Evolutionary conservation across 495 filamentous ascomycete genomes (phyloP).

Genomic region (Penicillium bialowiezense): DNA sequence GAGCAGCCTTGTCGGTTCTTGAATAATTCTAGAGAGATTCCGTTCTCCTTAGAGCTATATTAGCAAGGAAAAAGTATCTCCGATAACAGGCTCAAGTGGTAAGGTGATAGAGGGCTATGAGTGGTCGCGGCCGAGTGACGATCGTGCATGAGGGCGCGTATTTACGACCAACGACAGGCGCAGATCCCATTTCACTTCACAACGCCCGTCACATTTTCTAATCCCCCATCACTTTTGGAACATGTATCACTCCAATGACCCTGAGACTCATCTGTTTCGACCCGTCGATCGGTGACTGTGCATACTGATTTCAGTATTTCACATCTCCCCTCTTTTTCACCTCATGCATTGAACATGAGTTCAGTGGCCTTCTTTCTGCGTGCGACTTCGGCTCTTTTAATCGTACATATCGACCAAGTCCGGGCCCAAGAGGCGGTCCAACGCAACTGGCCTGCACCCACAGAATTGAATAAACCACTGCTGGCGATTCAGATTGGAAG

Average conservation of each 20-base stretch:
- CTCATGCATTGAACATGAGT: slow-evolving; percentile 22
- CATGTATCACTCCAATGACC: slow-evolving; percentile 15
- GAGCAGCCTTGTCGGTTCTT: too few relatives aligned
- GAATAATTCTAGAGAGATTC: too few relatives aligned
- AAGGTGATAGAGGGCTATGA: slow-evolving; percentile 7
- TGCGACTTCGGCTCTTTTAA: slow-evolving; percentile 8
- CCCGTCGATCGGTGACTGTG: slow-evolving; percentile 27
- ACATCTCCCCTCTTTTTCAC: slow-evolving; percentile 11
- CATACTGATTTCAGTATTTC: slow-evolving; percentile 11
- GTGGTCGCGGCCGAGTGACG: slow-evolving; percentile 23
- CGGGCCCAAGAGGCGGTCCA: slow-evolving; percentile 1
- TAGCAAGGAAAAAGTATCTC: too few relatives aligned
- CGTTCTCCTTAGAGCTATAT: too few relatives aligned
- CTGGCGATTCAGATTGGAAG: slow-evolving; percentile 74
- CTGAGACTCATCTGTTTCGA: slow-evolving; percentile 18
- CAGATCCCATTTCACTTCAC: slow-evolving; percentile 4
- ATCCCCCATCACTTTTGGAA: slow-evolving; percentile 21
- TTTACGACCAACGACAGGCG: slow-evolving; percentile 30
- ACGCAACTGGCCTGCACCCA: slow-evolving; percentile 10
- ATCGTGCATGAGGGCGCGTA: slow-evolving; percentile 35
- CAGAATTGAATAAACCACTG: slow-evolving; percentile 48
- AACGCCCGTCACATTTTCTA: slow-evolving; percentile 30
- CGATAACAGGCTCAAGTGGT: too few relatives aligned
- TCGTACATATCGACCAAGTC: slow-evolving; percentile 10
- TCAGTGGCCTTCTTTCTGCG: slow-evolving; percentile 10